These are phyloP conservation scores for Pluteus cervinus DNA, from an alignment of 768 basidiomycete species.

Conservation along the genomic window DNA sequence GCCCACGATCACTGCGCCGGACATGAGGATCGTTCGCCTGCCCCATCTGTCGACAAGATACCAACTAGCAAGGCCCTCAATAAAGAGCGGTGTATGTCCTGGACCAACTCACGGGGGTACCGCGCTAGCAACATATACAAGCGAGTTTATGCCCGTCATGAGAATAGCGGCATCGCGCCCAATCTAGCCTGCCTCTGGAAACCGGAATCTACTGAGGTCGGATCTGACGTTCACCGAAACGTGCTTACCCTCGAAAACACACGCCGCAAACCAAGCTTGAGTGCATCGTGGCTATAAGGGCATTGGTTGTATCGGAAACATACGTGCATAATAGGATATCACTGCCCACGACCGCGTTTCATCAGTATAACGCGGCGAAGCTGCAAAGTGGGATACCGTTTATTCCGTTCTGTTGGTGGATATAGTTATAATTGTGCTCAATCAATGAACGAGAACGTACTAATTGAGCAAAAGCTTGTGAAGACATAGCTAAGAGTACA, in stretches of 20 bases:
- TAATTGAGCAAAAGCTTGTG: conserved; percentile 92
- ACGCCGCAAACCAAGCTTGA: conserved; percentile 42
- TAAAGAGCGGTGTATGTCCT: conserved; percentile 2
- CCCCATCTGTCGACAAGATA: conserved; percentile 92
- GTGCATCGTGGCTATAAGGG: conserved; percentile 5
- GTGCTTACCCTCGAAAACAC: conserved; percentile 81
- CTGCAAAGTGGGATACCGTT: conserved; percentile 52
- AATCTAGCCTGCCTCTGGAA: conserved; percentile 87
- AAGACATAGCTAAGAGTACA: conserved; percentile 90
- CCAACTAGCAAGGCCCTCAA: conserved; percentile 52
- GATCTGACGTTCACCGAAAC: not conserved
- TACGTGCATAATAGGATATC: conserved; percentile 92
- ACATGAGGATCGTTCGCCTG: conserved; percentile 78
- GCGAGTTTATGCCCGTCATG: conserved; percentile 92
- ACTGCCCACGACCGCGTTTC: conserved; percentile 36
- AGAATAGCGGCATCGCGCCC: conserved; percentile 89
- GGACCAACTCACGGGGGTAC: conserved; percentile 68
- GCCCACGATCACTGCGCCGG: conserved; percentile 74
- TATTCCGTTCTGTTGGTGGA: conserved; percentile 77
- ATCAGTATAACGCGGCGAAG: conserved; percentile 8
- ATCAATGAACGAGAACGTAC: conserved; percentile 37
- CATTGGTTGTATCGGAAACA: conserved; percentile 25
- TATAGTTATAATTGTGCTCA: conserved; percentile 3
- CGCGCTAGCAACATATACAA: conserved; percentile 75
- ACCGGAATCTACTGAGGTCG: conserved; percentile 8